Conservation (phyloP, 139 green algal genomes). For the Picocystis salinarum region DNA sequence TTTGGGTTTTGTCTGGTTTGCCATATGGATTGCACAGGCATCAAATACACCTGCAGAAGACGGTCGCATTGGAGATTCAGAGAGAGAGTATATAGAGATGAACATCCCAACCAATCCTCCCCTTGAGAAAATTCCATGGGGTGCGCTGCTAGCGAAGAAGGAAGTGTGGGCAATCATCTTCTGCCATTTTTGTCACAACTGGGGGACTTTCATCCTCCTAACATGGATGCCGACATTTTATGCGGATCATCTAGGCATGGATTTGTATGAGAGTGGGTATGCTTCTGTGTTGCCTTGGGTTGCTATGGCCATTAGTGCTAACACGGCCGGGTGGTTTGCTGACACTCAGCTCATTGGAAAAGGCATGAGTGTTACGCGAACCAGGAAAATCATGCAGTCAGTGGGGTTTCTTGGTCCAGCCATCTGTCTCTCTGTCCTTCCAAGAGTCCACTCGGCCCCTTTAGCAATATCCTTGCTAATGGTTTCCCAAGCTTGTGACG, state of each 20-base stretch:
- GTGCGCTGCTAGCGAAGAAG: slow-evolving; percentile 55
- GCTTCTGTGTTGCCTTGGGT: slow-evolving; percentile 88
- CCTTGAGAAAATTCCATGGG: slow-evolving; percentile 57
- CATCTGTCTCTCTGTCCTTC: slow-evolving; percentile 74
- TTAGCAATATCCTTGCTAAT: not conserved
- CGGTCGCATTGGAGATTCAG: slow-evolving; percentile 18
- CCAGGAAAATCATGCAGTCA: slow-evolving; percentile 18
- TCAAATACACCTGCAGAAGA: slow-evolving; percentile 38
- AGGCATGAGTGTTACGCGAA: slow-evolving; percentile 39
- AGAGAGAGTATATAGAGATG: slow-evolving; percentile 23
- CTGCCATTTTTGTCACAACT: slow-evolving; percentile 97
- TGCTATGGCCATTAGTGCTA: slow-evolving; percentile 72
- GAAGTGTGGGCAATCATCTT: slow-evolving; percentile 91
- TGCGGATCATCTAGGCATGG: slow-evolving; percentile 64
- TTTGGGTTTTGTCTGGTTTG: slow-evolving; percentile 54
- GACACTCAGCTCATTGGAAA: slow-evolving; percentile 48
- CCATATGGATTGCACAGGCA: slow-evolving; percentile 38
- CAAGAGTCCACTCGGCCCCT: slow-evolving; percentile 25
- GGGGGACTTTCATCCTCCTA: slow-evolving; percentile 96
- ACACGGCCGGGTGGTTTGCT: slow-evolving; percentile 75
- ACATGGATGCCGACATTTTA: slow-evolving; percentile 99
- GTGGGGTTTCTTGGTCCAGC: slow-evolving; percentile 91
- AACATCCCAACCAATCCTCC: too few relatives aligned
- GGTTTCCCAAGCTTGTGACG: slow-evolving; percentile 26
- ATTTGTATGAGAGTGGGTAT: slow-evolving; percentile 62